Evolutionary conservation across 129 eudicot species (phyloP).

Genomic region (Pulicaria dysenterica): DNA sequence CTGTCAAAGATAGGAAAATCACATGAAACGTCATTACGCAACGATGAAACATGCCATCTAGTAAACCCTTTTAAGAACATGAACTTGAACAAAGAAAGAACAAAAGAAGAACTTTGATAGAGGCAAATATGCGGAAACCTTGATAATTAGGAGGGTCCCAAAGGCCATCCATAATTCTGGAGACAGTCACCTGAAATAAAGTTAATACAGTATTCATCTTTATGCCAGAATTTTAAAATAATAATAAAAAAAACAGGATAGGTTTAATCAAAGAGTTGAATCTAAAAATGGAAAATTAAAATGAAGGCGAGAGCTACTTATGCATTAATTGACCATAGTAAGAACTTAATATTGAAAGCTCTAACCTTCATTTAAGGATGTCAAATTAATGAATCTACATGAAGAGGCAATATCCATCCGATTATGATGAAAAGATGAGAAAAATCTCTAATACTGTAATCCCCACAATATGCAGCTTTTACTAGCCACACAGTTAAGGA

Average conservation of each 20-base stretch:
- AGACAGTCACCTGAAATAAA: constrained; percentile 25
- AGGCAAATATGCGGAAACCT: constrained; percentile 36
- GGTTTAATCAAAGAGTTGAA: constrained; percentile 7
- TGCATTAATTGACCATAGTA: constrained; percentile 1
- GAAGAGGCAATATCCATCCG: constrained; percentile 1
- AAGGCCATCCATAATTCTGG: constrained; percentile 49
- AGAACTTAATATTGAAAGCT: neutral
- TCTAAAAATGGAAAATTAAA: neutral
- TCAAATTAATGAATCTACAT: neutral
- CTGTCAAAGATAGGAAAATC: constrained; percentile 31
- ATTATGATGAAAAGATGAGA: neutral
- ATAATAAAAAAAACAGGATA: neutral
- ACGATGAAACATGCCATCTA: neutral
- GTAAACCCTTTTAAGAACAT: neutral
- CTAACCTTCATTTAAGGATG: constrained; percentile 2
- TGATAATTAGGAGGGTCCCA: constrained; percentile 50
- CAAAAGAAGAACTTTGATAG: constrained; percentile 12
- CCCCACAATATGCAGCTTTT: too few relatives aligned
- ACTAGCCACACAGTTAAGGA: too few relatives aligned
- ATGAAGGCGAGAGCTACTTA: neutral
- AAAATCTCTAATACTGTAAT: neutral
- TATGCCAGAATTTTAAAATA: constrained; percentile 11
- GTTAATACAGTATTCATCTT: constrained; percentile 6
- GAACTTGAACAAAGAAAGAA: constrained; percentile 6
- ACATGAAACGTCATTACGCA: constrained; percentile 5